phyloP scores from a whole-genome alignment of 306 rosid species.

The Inga leiocalycina region DNA sequence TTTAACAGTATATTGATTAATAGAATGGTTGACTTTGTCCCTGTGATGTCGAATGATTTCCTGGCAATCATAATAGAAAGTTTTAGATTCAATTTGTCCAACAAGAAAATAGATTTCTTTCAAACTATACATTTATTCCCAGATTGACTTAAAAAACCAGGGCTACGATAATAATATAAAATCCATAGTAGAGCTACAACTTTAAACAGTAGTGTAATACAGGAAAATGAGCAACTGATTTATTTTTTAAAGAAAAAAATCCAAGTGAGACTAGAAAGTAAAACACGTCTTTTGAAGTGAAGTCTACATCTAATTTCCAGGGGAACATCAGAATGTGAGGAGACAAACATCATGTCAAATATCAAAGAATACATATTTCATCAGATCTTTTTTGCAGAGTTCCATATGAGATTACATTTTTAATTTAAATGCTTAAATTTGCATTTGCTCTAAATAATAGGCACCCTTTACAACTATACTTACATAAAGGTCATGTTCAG shows the following conservation, averaged over 20 bases:
- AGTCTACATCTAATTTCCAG: neutral
- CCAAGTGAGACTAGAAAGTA: neutral
- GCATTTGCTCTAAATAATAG: neutral
- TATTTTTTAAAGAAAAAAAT: neutral
- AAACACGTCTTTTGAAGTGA: neutral
- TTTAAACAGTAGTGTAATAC: neutral
- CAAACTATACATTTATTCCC: constrained; percentile 14
- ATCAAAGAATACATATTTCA: constrained; percentile 21
- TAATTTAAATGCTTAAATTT: constrained; percentile 6
- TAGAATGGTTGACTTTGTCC: constrained; percentile 84
- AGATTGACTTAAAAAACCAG: constrained; percentile 5
- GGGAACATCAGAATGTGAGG: constrained; percentile 4
- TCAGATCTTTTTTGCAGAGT: neutral
- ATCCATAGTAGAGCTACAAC: constrained; percentile 9
- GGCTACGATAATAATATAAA: constrained; percentile 2
- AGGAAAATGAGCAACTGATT: neutral
- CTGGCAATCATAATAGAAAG: constrained; percentile 52
- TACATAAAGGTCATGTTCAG: constrained; percentile 96
- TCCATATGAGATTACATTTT: constrained; percentile 11
- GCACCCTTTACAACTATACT: constrained; percentile 39
- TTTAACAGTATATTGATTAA: constrained; percentile 81
- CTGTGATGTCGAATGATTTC: constrained; percentile 95
- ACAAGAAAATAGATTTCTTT: constrained; percentile 24
- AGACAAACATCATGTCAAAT: neutral
- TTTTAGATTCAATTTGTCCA: constrained; percentile 3